A percentile compares a stretch with the other conserved stretches of the same genome.
phyloP scores from a whole-genome alignment of 768 basidiomycete species.

The Boletus eberwhitei region DNA sequence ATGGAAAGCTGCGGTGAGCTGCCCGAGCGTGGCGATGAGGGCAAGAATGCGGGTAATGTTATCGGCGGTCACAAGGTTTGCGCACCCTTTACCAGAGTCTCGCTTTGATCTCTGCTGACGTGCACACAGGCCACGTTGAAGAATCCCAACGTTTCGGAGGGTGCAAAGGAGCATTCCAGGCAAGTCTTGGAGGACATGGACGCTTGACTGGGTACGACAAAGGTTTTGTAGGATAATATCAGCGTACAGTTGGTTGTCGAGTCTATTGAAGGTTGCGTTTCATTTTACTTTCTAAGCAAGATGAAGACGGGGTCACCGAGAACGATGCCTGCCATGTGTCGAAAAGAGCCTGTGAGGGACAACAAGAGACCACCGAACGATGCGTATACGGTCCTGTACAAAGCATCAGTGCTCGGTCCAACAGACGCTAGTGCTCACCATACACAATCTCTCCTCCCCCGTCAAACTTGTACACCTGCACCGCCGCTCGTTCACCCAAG shows the following conservation, averaged over 20 bases:
- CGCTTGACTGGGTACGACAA: conserved; percentile 1
- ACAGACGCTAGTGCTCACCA: not conserved
- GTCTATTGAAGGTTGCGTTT: conserved; percentile 7
- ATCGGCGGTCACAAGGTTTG: conserved; percentile 22
- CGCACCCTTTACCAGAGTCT: too few species aligned
- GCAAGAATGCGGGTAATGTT: conserved; percentile 16
- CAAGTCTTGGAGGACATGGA: conserved; percentile 6
- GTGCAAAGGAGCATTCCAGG: conserved; percentile 15
- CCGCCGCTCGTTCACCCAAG: conserved; percentile 9
- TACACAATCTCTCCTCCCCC: conserved; percentile 85
- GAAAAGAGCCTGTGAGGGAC: conserved; percentile 88
- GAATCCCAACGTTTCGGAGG: conserved; percentile 21
- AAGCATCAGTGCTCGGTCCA: not conserved
- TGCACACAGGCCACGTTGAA: conserved; percentile 18
- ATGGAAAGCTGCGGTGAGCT: conserved; percentile 14
- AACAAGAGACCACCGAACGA: conserved; percentile 96
- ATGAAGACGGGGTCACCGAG: conserved; percentile 92
- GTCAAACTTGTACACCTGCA: conserved; percentile 95
- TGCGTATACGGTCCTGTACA: conserved; percentile 82
- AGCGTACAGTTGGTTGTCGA: not conserved
- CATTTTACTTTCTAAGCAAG: conserved; percentile 67
- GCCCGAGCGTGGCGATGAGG: conserved; percentile 9
- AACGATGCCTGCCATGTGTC: conserved; percentile 89
- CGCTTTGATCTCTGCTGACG: not conserved
- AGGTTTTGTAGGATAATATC: conserved; percentile 6